Evolutionary conservation across 208 protist genomes (phyloP).

Genomic region (Crithidia thermophila): DNA sequence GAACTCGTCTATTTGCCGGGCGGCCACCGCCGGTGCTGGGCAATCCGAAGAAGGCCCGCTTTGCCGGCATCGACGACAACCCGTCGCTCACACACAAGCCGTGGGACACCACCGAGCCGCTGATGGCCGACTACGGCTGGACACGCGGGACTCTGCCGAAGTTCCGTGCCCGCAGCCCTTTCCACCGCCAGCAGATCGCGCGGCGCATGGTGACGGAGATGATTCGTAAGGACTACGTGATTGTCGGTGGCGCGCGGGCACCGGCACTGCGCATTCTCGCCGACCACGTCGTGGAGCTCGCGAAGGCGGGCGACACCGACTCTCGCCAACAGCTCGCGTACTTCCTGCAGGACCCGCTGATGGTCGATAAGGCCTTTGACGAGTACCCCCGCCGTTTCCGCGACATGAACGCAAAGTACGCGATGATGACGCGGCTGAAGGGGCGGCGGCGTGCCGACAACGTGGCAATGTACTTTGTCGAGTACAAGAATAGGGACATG

Average conservation of each 20-base stretch:
- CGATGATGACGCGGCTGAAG: constrained; percentile 88
- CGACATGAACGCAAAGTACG: constrained; percentile 86
- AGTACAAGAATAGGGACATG: constrained; percentile 90
- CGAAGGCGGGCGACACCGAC: constrained; percentile 88
- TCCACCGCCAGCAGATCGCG: constrained; percentile 86
- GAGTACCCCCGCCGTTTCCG: constrained; percentile 88
- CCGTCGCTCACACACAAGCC: constrained; percentile 72
- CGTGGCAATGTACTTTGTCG: constrained; percentile 91
- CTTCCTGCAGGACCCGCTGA: constrained; percentile 88
- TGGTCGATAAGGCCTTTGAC: constrained; percentile 94
- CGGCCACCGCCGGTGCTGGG: constrained; percentile 78
- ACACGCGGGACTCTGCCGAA: constrained; percentile 80
- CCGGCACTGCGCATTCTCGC: constrained; percentile 87
- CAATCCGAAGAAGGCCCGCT: constrained; percentile 63
- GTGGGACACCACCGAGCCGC: constrained; percentile 73
- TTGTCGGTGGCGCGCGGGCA: constrained; percentile 85
- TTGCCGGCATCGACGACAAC: constrained; percentile 84
- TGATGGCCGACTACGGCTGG: constrained; percentile 90
- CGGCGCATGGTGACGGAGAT: constrained; percentile 92
- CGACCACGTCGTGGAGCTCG: constrained; percentile 89
- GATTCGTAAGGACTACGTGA: constrained; percentile 89
- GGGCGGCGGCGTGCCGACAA: constrained; percentile 68
- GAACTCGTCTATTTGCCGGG: constrained; percentile 26
- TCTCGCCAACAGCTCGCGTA: constrained; percentile 89
- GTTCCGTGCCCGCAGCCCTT: constrained; percentile 83